Conservation (phyloP, 2,329 filamentous ascomycete species). For the Colletotrichum filicis region DNA sequence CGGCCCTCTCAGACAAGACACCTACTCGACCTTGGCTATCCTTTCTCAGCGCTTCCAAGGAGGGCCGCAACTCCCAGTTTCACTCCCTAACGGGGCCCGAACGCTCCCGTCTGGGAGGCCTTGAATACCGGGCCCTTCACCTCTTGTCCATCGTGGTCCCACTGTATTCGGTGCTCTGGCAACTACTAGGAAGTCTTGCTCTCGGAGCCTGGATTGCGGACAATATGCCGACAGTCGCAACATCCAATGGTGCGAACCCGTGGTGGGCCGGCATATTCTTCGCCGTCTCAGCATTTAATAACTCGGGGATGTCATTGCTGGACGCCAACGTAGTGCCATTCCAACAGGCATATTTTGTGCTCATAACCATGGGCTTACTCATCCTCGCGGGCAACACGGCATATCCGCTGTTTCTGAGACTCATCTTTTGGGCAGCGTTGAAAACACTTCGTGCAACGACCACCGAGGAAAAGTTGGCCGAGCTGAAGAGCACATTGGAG, state of each 20-base stretch:
- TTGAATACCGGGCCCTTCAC: slow-evolving; percentile 71
- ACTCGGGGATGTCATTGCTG: slow-evolving; percentile 75
- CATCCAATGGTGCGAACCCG: slow-evolving; percentile 68
- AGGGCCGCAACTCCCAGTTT: slow-evolving; percentile 65
- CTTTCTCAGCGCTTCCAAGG: slow-evolving; percentile 49
- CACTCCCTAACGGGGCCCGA: slow-evolving; percentile 63
- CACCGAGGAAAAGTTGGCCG: slow-evolving; percentile 46
- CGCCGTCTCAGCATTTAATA: slow-evolving; percentile 76
- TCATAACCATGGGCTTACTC: slow-evolving; percentile 65
- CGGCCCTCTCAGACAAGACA: slow-evolving; percentile 10
- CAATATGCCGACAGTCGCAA: slow-evolving; percentile 59
- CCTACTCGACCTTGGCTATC: slow-evolving; percentile 41
- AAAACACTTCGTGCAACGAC: slow-evolving; percentile 53
- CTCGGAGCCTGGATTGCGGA: slow-evolving; percentile 70
- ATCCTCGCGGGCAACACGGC: slow-evolving; percentile 75
- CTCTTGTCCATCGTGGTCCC: slow-evolving; percentile 70
- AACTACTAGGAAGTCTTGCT: slow-evolving; percentile 67
- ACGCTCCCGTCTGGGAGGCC: slow-evolving; percentile 68
- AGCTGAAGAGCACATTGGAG: slow-evolving; percentile 60
- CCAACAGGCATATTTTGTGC: slow-evolving; percentile 60
- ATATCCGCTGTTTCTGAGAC: slow-evolving; percentile 71
- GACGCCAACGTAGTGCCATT: slow-evolving; percentile 75
- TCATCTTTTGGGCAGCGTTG: slow-evolving; percentile 66
- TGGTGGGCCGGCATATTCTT: slow-evolving; percentile 79
- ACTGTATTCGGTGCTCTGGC: slow-evolving; percentile 69